Base-by-base conservation (phyloP, 495 filamentous ascomycete species). In the Pyronema omphalodes region DNA sequence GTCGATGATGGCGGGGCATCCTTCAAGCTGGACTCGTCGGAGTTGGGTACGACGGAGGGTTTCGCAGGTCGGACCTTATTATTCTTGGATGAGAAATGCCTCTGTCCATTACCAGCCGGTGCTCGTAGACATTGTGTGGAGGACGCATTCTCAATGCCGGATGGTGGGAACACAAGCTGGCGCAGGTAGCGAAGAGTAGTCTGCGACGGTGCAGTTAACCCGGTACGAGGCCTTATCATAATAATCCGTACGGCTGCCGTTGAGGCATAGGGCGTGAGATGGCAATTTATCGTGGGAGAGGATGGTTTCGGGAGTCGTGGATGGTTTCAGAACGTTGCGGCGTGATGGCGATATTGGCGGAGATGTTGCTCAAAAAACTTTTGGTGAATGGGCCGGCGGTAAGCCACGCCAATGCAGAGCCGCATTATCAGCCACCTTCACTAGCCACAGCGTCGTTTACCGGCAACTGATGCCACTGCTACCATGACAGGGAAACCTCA, bases 121-220 rank as follows among this genome's bases (percentile, higher is more conserved):
- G 50, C 37, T 18, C 50, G 37, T 9, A 52, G 36, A 17, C 50
- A 40, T 40, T 18, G 50, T 12, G 19, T 52, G 9, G 50, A 43
- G 50, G 41, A 33, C 9, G 35, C 37, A 19, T 9, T 35, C 12
- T 50, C 23, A 11, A 9, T 12, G 47, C 29, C 9, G 47, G 8
- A 8, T 44, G 49, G 50, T 18, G 47, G 61, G 19, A 63, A 63
- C 33, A 63, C 19, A 34, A 63, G 37, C 45, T 63, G 60, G 51
- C 54, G 61, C 40, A 63, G 53, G 55, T 59, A 63, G 44, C 52
- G 53, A 52, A 63, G 61, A 52, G 54, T 44, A 48, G 37, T 62
- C 61, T 54, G 47, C 39, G 61, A 63, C 35, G 61, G 60, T 52
- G 54, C 61, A 43, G 50, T 5, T 12, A 52, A 33, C 50, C 50